Base-by-base conservation (phyloP, 495 filamentous ascomycete species). In the Copromyces sp. region DNA sequence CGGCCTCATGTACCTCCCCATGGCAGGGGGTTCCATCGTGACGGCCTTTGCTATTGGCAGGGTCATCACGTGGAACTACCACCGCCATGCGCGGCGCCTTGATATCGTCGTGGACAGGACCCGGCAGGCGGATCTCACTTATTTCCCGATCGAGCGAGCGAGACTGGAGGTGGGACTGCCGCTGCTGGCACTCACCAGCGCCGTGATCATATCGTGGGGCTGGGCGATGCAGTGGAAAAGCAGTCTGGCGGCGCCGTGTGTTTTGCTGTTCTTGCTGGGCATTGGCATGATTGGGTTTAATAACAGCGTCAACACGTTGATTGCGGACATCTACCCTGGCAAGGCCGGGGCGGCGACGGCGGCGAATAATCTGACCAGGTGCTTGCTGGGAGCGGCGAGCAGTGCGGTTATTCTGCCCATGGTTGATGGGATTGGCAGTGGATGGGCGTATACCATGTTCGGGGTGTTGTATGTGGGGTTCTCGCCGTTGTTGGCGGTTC, bases 401-500 rank as follows among this genome's bases (percentile, higher is more conserved):
- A 90, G 89, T 24, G 91, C 89, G 2, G 80, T 88, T 11, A 87
- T 93, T 69, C 83, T 88, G 70, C 89, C 89, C 2, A 91, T 93
- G 88, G 83, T 91, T 32, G 79, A 86, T 29, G 85, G 80, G 0
- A 88, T 93, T 82, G 92, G 91, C 0, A 78, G 84, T 12, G 90
- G 91, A 0, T 92, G 90, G 89, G 87, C 88, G 35, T 93, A 89
- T 77, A 93, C 90, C 0, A 86, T 94, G 41, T 80, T 92, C 69
- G 88, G 84, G 0, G 71, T 84, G 3, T 74, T 90, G 11, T 89
- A 88, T 77, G 68, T 89, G 2, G 76, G 80, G 0, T 85, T 85
- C 16, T 84, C 82, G 69, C 89, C 90, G 8, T 77, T 86, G 35
- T 77, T 92, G 68, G 81, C 85, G 71, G 69, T 81, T 4, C 74